Evolutionary conservation across 2,329 filamentous ascomycete species (phyloP).

Genomic region (Knoxdaviesia proteae): DNA sequence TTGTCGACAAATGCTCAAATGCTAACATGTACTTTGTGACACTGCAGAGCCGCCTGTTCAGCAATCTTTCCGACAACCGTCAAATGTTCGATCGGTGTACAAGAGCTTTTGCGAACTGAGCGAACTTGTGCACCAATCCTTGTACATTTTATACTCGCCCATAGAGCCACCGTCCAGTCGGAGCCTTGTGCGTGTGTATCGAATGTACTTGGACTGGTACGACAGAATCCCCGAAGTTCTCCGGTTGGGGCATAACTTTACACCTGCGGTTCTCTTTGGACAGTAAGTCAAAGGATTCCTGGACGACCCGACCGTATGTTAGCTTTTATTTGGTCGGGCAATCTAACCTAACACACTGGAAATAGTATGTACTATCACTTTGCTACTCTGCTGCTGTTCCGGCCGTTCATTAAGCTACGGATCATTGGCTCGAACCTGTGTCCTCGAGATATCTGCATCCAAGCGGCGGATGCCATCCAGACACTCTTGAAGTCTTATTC

Average conservation of each 20-base stretch:
- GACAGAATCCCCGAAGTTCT: constrained; percentile 42
- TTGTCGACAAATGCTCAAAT: too few species aligned
- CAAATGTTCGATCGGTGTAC: constrained; percentile 46
- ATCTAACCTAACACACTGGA: constrained; percentile 6
- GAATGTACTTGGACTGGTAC: constrained; percentile 53
- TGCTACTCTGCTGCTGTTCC: constrained; percentile 50
- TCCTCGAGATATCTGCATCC: constrained; percentile 44
- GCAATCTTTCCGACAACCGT: constrained; percentile 37
- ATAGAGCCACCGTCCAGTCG: constrained; percentile 41
- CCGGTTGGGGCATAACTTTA: constrained; percentile 45
- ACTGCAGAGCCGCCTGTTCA: constrained; percentile 18
- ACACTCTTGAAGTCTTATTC: constrained; percentile 34
- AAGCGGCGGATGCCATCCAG: constrained; percentile 38
- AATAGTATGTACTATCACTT: constrained; percentile 50
- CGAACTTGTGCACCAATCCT: constrained; percentile 50
- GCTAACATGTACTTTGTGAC: too few species aligned
- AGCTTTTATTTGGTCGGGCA: background rate
- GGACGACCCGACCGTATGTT: constrained; percentile 3
- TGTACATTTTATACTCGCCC: constrained; percentile 54
- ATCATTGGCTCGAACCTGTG: constrained; percentile 42
- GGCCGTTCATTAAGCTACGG: constrained; percentile 44
- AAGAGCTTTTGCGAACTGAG: constrained; percentile 52
- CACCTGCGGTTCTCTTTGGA: constrained; percentile 50
- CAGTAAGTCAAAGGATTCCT: constrained; percentile 33
- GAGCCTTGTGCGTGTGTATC: constrained; percentile 42